phyloP scores from a whole-genome alignment of 1,284 basidiomycete species.

The Ustanciosporium gigantosporum region DNA sequence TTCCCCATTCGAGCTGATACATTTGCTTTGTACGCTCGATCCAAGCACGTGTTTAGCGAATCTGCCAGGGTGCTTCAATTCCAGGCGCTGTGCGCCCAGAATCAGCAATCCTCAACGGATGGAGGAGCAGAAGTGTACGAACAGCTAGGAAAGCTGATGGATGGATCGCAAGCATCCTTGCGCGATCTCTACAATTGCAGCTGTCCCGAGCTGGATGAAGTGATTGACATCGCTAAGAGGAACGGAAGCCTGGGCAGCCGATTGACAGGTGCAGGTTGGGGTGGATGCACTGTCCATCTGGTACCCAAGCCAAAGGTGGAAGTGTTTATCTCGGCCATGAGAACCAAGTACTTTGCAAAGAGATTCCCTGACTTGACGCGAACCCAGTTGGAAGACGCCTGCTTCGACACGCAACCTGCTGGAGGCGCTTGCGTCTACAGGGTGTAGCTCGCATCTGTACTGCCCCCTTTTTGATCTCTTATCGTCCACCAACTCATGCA shows the following conservation, averaged over 20 bases:
- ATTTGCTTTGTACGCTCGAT: slow-evolving; percentile 47
- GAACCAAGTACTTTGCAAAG: slow-evolving; percentile 38
- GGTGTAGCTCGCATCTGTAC: slow-evolving; percentile 12
- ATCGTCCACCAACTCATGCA: too few relatives aligned
- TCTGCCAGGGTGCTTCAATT: slow-evolving; percentile 51
- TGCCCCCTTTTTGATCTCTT: background rate
- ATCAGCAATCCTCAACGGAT: slow-evolving; percentile 1
- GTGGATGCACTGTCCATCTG: slow-evolving; percentile 56
- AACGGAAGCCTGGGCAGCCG: slow-evolving; percentile 53
- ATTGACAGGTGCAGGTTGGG: slow-evolving; percentile 58
- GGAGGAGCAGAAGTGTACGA: slow-evolving; percentile 24
- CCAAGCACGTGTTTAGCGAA: slow-evolving; percentile 56
- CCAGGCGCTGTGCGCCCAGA: slow-evolving; percentile 28
- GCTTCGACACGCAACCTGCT: slow-evolving; percentile 55
- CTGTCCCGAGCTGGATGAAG: slow-evolving; percentile 51
- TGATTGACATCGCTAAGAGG: slow-evolving; percentile 48
- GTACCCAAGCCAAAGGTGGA: slow-evolving; percentile 48
- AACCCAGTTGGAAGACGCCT: slow-evolving; percentile 38
- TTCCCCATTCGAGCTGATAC: slow-evolving; percentile 53
- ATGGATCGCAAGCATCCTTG: slow-evolving; percentile 50
- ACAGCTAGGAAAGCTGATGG: slow-evolving; percentile 50
- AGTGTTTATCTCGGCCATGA: slow-evolving; percentile 40
- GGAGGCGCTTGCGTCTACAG: slow-evolving; percentile 55
- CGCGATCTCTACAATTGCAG: slow-evolving; percentile 49
- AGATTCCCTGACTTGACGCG: slow-evolving; percentile 37